Evolutionary conservation across 176 grass and related monocot species (phyloP).

Genomic region (Cenchrus americanus): DNA sequence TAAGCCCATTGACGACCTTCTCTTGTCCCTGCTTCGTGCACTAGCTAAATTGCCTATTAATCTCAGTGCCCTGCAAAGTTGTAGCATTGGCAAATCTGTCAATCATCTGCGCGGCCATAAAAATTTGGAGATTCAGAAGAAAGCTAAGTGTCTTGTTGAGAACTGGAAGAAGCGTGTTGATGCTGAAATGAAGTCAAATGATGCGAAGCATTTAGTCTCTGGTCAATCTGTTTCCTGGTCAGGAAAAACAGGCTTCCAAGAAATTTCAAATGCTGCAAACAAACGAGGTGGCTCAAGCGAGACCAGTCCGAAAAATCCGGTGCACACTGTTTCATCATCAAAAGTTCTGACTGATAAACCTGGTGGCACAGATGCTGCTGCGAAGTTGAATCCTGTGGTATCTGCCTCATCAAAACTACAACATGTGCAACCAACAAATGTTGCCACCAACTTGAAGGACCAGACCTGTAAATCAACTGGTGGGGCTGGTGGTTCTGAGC

Average conservation of each 20-base stretch:
- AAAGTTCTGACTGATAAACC: conserved; percentile 58
- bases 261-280: conserved; percentile 73
- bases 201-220: conserved; percentile 61
- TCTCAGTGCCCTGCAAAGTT: conserved; percentile 79
- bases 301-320: conserved; percentile 50
- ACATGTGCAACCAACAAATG: conserved; percentile 32
- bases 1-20: conserved; percentile 67
- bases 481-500: conserved; percentile 39
- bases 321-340: conserved; percentile 42
- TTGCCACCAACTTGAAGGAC: conserved; percentile 47
- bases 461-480: conserved; percentile 41
- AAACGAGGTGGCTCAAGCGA: conserved; percentile 68
- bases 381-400: conserved; percentile 29
- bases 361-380: conserved; percentile 43
- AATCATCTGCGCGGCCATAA: conserved; percentile 88
- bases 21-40: conserved; percentile 76
- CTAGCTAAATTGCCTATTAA: conserved; percentile 91
- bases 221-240: conserved; percentile 70
- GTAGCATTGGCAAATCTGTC: conserved; percentile 95
- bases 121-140: conserved; percentile 90
- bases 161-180: conserved; percentile 96
- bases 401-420: conserved; percentile 44
- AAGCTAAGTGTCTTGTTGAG: conserved; percentile 85
- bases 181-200: conserved; percentile 94
- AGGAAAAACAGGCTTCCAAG: conserved; percentile 64